These are phyloP conservation scores for Cryphonectria carpinicola DNA, from an alignment of 2,329 filamentous ascomycete genomes.

Conservation along the genomic window DNA sequence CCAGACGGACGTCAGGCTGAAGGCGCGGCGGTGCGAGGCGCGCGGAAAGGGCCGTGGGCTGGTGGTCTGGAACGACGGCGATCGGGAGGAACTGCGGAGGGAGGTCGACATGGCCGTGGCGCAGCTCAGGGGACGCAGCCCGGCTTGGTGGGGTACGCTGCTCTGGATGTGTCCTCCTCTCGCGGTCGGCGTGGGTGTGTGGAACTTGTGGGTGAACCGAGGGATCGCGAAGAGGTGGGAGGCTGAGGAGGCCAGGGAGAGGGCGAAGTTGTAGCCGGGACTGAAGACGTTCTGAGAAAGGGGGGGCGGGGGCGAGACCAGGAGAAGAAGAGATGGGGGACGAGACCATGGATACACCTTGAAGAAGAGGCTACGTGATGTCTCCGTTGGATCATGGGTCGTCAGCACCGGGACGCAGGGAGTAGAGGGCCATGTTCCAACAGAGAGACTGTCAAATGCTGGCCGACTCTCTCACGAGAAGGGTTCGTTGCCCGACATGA, in stretches of 20 bases:
- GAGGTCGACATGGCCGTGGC: slow-evolving; percentile 70
- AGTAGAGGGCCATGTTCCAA: too few species aligned
- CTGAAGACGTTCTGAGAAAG: too few species aligned
- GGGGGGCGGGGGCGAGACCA: too few species aligned
- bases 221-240: slow-evolving; percentile 74
- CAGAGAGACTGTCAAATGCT: not conserved
- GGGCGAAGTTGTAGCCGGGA: slow-evolving; percentile 45
- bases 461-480: too few species aligned
- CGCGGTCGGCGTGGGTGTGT: slow-evolving; percentile 68
- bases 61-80: slow-evolving; percentile 90
- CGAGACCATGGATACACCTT: too few species aligned
- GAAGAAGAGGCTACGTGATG: not conserved
- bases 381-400: not conserved
- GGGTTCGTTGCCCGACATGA: too few species aligned
- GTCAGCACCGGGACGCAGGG: too few species aligned
- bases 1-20: slow-evolving; percentile 83
- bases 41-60: slow-evolving; percentile 68
- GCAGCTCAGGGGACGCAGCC: slow-evolving; percentile 65
- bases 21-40: slow-evolving; percentile 74
- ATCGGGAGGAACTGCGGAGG: slow-evolving; percentile 67
- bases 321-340: too few species aligned
- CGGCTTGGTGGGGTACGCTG: slow-evolving; percentile 83
- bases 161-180: slow-evolving; percentile 73
- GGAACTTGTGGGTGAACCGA: slow-evolving; percentile 74
- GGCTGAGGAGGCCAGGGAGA: slow-evolving; percentile 54